These are phyloP conservation scores for Polytrichum formosum DNA, from an alignment of 225 moss, liverwort and hornwort genomes.

Conservation along the genomic window DNA sequence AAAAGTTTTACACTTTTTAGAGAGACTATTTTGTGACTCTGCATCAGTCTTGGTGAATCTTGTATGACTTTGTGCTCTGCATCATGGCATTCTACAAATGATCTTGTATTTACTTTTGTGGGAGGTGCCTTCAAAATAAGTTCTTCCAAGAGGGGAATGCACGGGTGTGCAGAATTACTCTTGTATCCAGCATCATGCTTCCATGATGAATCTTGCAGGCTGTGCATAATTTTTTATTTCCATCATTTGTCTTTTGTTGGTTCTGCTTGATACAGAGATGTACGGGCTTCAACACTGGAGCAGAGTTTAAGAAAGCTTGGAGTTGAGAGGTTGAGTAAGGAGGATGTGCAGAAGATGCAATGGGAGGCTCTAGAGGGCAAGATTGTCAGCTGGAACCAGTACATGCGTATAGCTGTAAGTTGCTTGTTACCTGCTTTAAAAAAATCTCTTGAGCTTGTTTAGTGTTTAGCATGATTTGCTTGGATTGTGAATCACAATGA, in stretches of 20 bases:
- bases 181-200: no score
- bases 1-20: no score
- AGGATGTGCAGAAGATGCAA: conserved; percentile 78
- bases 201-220: no score
- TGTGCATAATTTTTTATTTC: no score
- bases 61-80: background rate
- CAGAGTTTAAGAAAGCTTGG: conserved; percentile 73
- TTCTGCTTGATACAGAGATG: conserved; percentile 51
- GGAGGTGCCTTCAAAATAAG: no score
- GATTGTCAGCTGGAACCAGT: conserved; percentile 83
- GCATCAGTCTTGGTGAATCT: background rate
- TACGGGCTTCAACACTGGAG: conserved; percentile 65
- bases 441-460: no score
- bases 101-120: no score
- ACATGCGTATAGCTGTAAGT: conserved; percentile 73
- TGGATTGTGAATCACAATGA: no score
- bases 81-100: background rate
- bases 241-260: background rate
- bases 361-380: conserved; percentile 78
- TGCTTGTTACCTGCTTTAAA: background rate
- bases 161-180: no score
- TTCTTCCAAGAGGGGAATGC: no score
- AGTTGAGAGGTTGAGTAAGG: conserved; percentile 77
- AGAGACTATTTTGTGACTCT: no score
- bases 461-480: no score